Base-by-base conservation (phyloP, 2,329 filamentous ascomycete species). In the Lachnellula occidentalis region DNA sequence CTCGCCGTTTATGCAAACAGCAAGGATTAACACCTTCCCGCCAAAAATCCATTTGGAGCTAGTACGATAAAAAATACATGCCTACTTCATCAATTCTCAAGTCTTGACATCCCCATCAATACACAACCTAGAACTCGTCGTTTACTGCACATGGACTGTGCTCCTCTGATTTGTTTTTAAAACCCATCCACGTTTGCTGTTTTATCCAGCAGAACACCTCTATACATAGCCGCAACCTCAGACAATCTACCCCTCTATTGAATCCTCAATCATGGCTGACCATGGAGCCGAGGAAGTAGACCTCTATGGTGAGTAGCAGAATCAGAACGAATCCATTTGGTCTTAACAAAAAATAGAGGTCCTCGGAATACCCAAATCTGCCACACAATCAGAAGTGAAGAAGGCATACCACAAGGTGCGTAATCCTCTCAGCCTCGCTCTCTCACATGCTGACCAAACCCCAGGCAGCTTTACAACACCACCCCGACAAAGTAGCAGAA, bases 401-500 rank as follows among this genome's bases (percentile, higher is more conserved):
- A 96, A 96, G 74, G 92, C 92, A 58, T 96, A 96, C 75, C 88
- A 92, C 75, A 96, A 95, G 82, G 92, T 92, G 65, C 69, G 49
- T 55, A 45, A 53, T 52, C 24, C 48, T 34, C 48, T 34, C 53
- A 57, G 42, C 53, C 51, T 61, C 19, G n/a, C 24, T 34, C 50
- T 19, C 34, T 50, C 34, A 50, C 19, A 19, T 56, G 59, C 61
- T 67, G 51, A 67, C 58, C 52, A 55, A 27, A 48, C 34, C 55
- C 51, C 64, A 95, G 90, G 86, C 90, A 61, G 91, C 92, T 12
- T 80, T 96, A 51, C 82, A 85, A 70, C 88, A 91, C 69, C 94
- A 99, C 69, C 94, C 94, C 46, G 94, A 99, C 76, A 99, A 99
- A 76, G 94, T 95, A 54, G 79, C 91, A 64, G 90, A 92, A 72